Conservation (phyloP, 73 alveolate species). For the Paramecium caudatum region DNA sequence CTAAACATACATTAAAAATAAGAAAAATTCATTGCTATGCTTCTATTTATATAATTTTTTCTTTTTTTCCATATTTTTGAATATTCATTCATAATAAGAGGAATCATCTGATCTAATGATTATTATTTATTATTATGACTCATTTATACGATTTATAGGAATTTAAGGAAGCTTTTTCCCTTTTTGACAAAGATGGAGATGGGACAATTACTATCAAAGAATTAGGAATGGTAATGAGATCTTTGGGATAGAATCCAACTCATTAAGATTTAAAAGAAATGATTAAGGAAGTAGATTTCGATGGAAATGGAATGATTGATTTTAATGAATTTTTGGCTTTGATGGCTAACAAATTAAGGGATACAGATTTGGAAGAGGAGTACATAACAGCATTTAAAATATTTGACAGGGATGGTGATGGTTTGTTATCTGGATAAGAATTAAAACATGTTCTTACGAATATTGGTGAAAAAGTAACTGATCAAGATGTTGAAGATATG, state of each 20-base stretch:
- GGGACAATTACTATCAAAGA: constrained; percentile 97
- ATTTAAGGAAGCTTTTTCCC: constrained; percentile 97
- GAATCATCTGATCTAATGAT: too few species aligned
- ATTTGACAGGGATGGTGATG: constrained; percentile 98
- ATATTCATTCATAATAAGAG: too few species aligned
- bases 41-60: too few species aligned
- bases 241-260: constrained; percentile 96
- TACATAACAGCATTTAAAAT: constrained; percentile 98
- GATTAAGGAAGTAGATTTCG: constrained; percentile 97
- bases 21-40: too few species aligned
- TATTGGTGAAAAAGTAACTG: constrained; percentile 89
- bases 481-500: constrained; percentile 96
- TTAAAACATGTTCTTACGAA: constrained; percentile 92
- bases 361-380: constrained; percentile 98
- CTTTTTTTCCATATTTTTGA: too few species aligned
- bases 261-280: constrained; percentile 92
- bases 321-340: constrained; percentile 97
- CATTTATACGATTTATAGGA: constrained; percentile 77
- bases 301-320: constrained; percentile 97
- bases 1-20: constrained; percentile 32
- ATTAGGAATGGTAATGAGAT: constrained; percentile 96
- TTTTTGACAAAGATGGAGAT: constrained; percentile 98
- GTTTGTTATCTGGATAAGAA: constrained; percentile 90
- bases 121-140: constrained; percentile 6
- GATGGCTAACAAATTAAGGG: constrained; percentile 98